Evolutionary conservation across 2,329 filamentous ascomycete genomes (phyloP), one percentile per base, ranked within the genome.

Genomic region (Metarhizium robertsii): DNA sequence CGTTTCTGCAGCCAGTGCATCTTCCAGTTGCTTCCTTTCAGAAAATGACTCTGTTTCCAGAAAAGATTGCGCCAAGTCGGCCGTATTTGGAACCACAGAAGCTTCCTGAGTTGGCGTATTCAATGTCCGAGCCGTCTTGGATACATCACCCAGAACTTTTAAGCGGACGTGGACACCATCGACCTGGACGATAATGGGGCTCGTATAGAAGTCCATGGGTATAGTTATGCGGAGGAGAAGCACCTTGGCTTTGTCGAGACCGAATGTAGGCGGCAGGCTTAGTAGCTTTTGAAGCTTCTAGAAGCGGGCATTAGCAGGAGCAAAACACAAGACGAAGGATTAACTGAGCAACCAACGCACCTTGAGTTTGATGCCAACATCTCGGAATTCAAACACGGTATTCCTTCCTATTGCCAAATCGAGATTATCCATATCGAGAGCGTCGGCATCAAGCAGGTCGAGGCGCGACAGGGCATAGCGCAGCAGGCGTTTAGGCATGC

Each of bases 401-500:
- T 86, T 86, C 69, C 86, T 85, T 38, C 94, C 94, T 71, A 90
- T 82, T 49, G 85, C 85, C 62, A 96, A 83, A 63, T 95, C 90
- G 60, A 97, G 74, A 62, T 90, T 90, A 61, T 94, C 90, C 59
- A 94, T 79, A 65, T 96, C 88, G 61, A 96, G 76, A 13, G 88
- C 86, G 66, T 95, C 87, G 56, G 90, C 88, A 66, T 97, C 94
- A 57, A 99, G 82, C 55, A 96, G 79, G 63, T 95, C 91, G 57
- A 96, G 79, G 56, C 86, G 85, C 29, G 87, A 87, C 46, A 99
- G 77, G 52, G 86, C 90, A 75, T 94, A 96, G 62, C 90, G 86
- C 61, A 97, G 80, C 64, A 97, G 79, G 70, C 87, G 85, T 79
- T 94, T 95, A 74, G 92, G 89, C 77, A 95, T 90, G 62, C 83